phyloP scores from a whole-genome alignment of 768 basidiomycete species.

The Leucocoprinus leucothites region DNA sequence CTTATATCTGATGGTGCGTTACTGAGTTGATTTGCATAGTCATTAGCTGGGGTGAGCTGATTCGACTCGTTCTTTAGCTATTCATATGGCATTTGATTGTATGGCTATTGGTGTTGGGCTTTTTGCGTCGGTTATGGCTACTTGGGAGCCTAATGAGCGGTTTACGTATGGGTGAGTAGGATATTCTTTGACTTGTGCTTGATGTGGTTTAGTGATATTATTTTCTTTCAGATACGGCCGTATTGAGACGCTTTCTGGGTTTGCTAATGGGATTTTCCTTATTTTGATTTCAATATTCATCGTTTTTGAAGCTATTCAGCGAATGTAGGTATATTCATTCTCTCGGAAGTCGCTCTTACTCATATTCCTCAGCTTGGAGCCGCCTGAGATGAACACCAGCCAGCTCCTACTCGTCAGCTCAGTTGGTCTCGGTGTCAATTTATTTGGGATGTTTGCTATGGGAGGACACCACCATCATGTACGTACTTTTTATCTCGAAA shows the following conservation, averaged over 20 bases:
- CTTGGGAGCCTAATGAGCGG: conserved; percentile 91
- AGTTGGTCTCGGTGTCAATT: conserved; percentile 86
- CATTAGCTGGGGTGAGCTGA: too few species aligned
- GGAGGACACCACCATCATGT: conserved; percentile 92
- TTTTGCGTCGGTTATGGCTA: conserved; percentile 96
- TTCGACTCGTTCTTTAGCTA: conserved; percentile 55
- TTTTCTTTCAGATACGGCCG: conserved; percentile 75
- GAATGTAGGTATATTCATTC: conserved; percentile 57
- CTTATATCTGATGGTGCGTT: conserved; percentile 89
- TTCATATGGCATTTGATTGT: conserved; percentile 99
- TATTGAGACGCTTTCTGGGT: conserved; percentile 96
- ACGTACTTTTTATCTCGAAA: conserved; percentile 20
- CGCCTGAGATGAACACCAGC: conserved; percentile 96
- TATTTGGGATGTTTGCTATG: conserved; percentile 99
- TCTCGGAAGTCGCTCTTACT: neutral
- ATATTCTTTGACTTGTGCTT: neutral
- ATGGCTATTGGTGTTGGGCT: conserved; percentile 95
- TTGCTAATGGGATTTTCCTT: conserved; percentile 94
- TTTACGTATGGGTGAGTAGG: conserved; percentile 88
- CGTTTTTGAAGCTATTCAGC: conserved; percentile 95
- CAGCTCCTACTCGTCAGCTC: conserved; percentile 89
- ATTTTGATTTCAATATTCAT: conserved; percentile 97
- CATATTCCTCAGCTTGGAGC: conserved; percentile 62
- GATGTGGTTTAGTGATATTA: neutral
- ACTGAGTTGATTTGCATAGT: neutral